Conservation (phyloP, 2,329 filamentous ascomycete species). For the Aspergillus tamarii region DNA sequence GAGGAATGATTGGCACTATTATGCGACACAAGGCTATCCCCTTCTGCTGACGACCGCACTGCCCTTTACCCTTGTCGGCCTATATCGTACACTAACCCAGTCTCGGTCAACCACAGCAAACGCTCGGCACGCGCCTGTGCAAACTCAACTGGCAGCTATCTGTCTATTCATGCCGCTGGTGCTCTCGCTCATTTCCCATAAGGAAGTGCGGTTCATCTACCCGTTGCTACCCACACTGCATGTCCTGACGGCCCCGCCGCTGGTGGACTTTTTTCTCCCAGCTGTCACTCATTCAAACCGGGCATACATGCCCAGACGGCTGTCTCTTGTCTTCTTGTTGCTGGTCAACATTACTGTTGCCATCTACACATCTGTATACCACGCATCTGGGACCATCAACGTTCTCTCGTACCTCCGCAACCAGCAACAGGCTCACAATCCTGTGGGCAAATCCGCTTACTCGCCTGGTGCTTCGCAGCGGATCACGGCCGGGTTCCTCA, state of each 20-base stretch:
- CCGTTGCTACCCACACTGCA: conserved; percentile 87
- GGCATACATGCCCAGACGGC: conserved; percentile 49
- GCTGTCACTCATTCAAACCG: conserved; percentile 38
- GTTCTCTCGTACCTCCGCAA: conserved; percentile 76
- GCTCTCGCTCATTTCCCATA: conserved; percentile 84
- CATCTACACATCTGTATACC: conserved; percentile 72
- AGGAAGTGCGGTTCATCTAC: conserved; percentile 96
- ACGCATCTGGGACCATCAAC: conserved; percentile 78
- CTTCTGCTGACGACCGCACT: conserved; percentile 81
- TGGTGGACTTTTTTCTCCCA: conserved; percentile 66
- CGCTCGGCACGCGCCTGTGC: conserved; percentile 41
- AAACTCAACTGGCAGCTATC: conserved; percentile 60
- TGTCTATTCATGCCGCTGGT: conserved; percentile 62
- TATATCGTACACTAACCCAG: conserved; percentile 57
- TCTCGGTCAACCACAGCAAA: conserved; percentile 36
- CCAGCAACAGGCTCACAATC: conserved; percentile 66
- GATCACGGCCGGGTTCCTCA: conserved; percentile 75
- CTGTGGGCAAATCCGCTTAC: conserved; percentile 27
- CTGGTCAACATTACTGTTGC: conserved; percentile 71
- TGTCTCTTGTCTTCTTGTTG: conserved; percentile 62
- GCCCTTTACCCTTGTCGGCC: conserved; percentile 71
- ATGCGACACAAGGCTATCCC: conserved; percentile 85
- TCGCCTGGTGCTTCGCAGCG: conserved; percentile 16
- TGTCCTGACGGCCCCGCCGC: conserved; percentile 71
- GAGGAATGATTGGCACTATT: conserved; percentile 88